Evolutionary conservation across 768 basidiomycete genomes (phyloP), one percentile per base, ranked within the genome.

Genomic region (Lactarius evosmus): DNA sequence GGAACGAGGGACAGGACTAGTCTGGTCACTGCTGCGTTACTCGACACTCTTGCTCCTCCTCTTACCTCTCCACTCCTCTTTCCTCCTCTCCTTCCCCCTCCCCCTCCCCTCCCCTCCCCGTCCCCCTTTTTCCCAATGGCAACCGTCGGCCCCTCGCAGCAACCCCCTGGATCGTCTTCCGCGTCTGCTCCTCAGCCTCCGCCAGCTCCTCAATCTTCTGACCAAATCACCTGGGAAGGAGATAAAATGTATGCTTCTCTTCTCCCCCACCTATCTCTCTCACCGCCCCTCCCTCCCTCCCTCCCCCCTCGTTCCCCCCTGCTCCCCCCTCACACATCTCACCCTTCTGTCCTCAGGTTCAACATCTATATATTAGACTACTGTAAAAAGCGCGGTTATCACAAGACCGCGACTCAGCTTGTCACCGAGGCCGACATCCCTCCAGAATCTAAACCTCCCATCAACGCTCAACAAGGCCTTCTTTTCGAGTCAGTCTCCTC

Each of bases 331-430:
- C 44, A 16, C 53, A 44, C 38, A 44, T 46, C 41, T 22, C 44
- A 38, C 40, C 30, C 54, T 40, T 60, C 54, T 33, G 52, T 56
- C 49, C 16, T 33, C 75, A 92, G 90, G 90, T 92, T 92, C 74
- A 91, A 92, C 76, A 90, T 92, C 72, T 93, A 93, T 76, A 92
- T 93, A 69, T 82, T 88, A 72, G 91, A 93, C 77, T 93, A 93
- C 71, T 92, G 91, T 76, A 76, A 72, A 70, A 93, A 93, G 75
- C 86, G 89, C 58, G 90, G 90, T 59, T 93, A 85, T 69, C 77
- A 74, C 69, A 89, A 86, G 72, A 90, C 91, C 1, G 89, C 89
- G 12, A 77, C 74, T 36, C 84, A 90, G 70, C 82, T 93, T 50
- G 75, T 84, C 69, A 46, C 50, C 16, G 91, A 93, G 71, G 89